These are phyloP conservation scores for Litsea cubeba DNA, from an alignment of 164 flowering plant species.

Conservation along the genomic window DNA sequence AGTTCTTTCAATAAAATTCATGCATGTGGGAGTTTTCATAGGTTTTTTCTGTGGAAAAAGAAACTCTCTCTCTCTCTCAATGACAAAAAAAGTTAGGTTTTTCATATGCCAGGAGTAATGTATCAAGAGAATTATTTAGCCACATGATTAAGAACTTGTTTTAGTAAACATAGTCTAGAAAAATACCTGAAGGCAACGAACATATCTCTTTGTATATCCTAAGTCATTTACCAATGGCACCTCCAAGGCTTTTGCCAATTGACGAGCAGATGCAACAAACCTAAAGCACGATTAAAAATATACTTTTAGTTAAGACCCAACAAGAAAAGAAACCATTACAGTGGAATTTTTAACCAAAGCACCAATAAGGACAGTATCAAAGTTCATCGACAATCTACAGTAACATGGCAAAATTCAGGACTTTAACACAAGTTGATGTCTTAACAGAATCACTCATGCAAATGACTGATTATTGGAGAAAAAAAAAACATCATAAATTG, in stretches of 20 bases:
- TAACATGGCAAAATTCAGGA: no score
- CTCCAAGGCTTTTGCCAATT: slow-evolving; percentile 88
- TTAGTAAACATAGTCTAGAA: neutral
- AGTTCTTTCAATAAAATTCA: no score
- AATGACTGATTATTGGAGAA: no score
- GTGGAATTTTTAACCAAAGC: neutral
- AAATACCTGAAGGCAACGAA: slow-evolving; percentile 95
- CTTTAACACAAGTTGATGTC: no score
- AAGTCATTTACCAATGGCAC: slow-evolving; percentile 97
- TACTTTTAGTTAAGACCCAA: neutral
- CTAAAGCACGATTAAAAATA: slow-evolving; percentile 25
- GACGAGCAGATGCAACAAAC: slow-evolving; percentile 47
- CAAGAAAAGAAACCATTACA: neutral
- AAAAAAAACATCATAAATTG: no score
- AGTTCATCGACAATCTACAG: no score
- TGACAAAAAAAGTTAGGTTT: no score
- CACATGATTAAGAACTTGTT: no score
- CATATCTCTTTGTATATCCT: slow-evolving; percentile 99
- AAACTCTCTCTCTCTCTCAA: neutral
- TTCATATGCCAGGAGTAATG: no score
- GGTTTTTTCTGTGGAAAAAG: neutral
- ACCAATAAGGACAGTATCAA: no score
- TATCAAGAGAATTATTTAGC: no score
- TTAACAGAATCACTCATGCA: neutral
- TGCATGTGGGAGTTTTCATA: no score